Evolutionary conservation across 768 basidiomycete species (phyloP).

Genomic region (Termitomyces sp.): DNA sequence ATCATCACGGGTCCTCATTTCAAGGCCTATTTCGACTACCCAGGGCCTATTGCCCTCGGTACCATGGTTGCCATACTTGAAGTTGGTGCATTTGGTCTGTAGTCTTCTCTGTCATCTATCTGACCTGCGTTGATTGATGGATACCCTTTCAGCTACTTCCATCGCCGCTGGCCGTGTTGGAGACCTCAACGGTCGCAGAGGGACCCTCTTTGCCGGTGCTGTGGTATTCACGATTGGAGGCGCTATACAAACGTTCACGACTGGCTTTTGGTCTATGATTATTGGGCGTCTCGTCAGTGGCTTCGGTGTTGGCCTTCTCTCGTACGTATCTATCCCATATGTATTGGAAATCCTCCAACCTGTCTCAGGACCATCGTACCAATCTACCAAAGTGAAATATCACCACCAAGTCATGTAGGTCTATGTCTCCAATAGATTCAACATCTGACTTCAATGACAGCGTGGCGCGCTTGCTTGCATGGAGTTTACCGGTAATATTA

Average conservation of each 20-base stretch:
- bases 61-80: constrained; percentile 96
- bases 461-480: constrained; percentile 90
- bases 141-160: constrained; percentile 61
- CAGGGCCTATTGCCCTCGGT: constrained; percentile 70
- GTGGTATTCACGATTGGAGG: constrained; percentile 72
- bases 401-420: constrained; percentile 81
- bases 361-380: constrained; percentile 82
- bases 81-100: constrained; percentile 82
- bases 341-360: background rate
- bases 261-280: constrained; percentile 29
- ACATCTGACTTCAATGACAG: constrained; percentile 28
- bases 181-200: constrained; percentile 68
- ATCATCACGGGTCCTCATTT: constrained; percentile 88
- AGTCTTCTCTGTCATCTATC: background rate
- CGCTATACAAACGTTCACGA: constrained; percentile 67
- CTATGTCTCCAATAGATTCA: background rate
- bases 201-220: constrained; percentile 70
- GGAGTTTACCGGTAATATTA: constrained; percentile 91
- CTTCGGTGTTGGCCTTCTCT: constrained; percentile 68
- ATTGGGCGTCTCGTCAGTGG: constrained; percentile 66
- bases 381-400: constrained; percentile 94
- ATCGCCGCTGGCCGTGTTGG: constrained; percentile 80
- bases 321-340: constrained; percentile 37
- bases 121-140: background rate
- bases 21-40: constrained; percentile 75